Evolutionary conservation across 495 filamentous ascomycete genomes (phyloP), one percentile per base, ranked within the genome.

Genomic region (Neurospora pannonica): DNA sequence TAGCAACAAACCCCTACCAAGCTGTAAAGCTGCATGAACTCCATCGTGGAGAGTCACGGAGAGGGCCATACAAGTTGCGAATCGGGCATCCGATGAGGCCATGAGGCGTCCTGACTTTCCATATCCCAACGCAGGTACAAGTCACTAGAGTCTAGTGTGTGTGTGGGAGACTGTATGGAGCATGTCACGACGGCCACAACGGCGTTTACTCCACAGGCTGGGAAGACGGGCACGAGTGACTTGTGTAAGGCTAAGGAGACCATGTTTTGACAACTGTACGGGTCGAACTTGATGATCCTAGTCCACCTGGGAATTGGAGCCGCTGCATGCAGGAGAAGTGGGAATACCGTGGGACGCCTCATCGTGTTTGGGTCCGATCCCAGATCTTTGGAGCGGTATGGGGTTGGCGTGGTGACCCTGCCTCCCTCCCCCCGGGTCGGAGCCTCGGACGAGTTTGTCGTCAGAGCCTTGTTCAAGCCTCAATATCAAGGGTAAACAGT

Each of bases 1-100:
- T 34, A 73, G 72, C 48, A 67, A 70, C 31, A 15, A 17, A 38
- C 19, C 72, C 72, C 72, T 73, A 73, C 72, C 72, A 36, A 73
- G 72, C 72, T 73, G 72, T 43, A 71, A 71, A 31, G 70, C 24
- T 39, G 36, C 70, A 71, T 71, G 36, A 48, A 71, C 54, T 67
- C 54, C 54, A 46, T 31, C 21, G 38, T 34, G 38, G 24, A 31
- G 38, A 71, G 70, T 43, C 70, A 54, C 38, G 15, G 3, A 1
- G 13, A 34, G 28, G 54, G 28, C 54, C 28, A 67, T 67, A 67
- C 54, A 34, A 34, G 54, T 67, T 67, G 54, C 28, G 54, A 36
- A 67, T 34, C 54, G 28, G 54, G 28, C 54, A 67, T 67, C 54
- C 54, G 54, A 67, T 34, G 28, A 67, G 28, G 28, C 28, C 54